Evolutionary conservation across 441 rosid genomes (phyloP).

Genomic region (Breynia disticha): DNA sequence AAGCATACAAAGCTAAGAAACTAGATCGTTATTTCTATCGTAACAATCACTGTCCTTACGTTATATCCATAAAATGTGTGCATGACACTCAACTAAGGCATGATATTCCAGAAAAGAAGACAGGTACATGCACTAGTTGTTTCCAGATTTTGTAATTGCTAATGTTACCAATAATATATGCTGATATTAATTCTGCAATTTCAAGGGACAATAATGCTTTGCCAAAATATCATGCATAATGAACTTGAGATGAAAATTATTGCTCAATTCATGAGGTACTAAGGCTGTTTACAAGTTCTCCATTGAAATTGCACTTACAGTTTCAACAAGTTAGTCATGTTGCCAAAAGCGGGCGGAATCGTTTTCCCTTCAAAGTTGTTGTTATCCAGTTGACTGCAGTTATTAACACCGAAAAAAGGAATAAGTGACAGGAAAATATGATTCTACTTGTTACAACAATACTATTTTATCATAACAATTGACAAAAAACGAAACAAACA

Average conservation of each 20-base stretch:
- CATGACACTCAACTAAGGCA: too few species aligned
- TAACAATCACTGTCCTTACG: too few species aligned
- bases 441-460: background rate
- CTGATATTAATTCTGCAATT: background rate
- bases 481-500: too few species aligned
- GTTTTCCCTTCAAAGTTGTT: constrained; percentile 68
- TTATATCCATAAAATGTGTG: too few species aligned
- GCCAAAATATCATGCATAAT: constrained; percentile 3
- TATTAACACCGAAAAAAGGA: constrained; percentile 1
- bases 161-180: too few species aligned
- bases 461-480: too few species aligned
- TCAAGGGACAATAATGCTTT: background rate
- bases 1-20: too few species aligned
- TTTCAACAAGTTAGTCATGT: constrained; percentile 71
- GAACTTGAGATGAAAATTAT: too few species aligned
- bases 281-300: constrained; percentile 15
- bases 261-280: background rate
- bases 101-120: too few species aligned
- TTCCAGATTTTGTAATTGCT: too few species aligned
- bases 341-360: constrained; percentile 64
- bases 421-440: background rate
- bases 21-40: too few species aligned
- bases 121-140: too few species aligned
- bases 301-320: constrained; percentile 51
- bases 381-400: constrained; percentile 80